These are phyloP conservation scores for Furcasterigmium sp. DNA, from an alignment of 2,329 filamentous ascomycete species.

Conservation along the genomic window DNA sequence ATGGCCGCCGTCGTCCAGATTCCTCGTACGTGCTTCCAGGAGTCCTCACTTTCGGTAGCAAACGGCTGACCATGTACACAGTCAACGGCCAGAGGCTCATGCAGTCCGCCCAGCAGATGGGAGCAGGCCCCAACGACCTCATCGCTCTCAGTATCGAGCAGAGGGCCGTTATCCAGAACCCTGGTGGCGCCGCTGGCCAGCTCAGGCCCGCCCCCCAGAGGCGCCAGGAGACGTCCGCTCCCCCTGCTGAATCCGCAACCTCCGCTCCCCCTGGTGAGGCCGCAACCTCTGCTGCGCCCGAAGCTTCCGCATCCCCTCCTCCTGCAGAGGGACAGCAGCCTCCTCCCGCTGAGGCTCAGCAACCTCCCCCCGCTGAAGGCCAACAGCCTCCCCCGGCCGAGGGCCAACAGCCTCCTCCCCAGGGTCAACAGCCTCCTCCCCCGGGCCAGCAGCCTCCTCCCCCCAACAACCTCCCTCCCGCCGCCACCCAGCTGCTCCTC, in stretches of 20 bases:
- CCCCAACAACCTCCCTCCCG: constrained; percentile 4
- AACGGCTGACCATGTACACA: constrained; percentile 6
- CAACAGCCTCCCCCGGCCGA: neutral
- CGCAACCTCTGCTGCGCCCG: neutral
- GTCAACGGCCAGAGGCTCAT: constrained; percentile 15
- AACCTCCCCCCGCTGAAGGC: neutral
- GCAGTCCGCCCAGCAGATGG: constrained; percentile 13
- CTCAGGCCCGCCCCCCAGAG: constrained; percentile 5
- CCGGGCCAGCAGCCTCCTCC: neutral
- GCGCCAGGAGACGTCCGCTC: constrained; percentile 7
- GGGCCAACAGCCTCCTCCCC: constrained; percentile 1
- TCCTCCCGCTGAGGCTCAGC: neutral
- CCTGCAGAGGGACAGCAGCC: neutral
- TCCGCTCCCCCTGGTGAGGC: too few species aligned
- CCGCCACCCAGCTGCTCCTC: constrained; percentile 14
- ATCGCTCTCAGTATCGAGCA: constrained; percentile 15
- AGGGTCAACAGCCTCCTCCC: neutral
- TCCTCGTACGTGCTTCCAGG: constrained; percentile 11
- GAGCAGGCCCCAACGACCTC: constrained; percentile 11
- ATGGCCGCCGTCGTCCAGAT: constrained; percentile 16
- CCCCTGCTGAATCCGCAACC: neutral
- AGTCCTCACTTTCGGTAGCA: neutral
- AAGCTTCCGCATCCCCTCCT: neutral
- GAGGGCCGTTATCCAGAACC: constrained; percentile 14
- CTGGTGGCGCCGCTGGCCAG: constrained; percentile 11